Conservation (phyloP, 108 stramenopile genomes). For the Nitzschia putrida region DNA sequence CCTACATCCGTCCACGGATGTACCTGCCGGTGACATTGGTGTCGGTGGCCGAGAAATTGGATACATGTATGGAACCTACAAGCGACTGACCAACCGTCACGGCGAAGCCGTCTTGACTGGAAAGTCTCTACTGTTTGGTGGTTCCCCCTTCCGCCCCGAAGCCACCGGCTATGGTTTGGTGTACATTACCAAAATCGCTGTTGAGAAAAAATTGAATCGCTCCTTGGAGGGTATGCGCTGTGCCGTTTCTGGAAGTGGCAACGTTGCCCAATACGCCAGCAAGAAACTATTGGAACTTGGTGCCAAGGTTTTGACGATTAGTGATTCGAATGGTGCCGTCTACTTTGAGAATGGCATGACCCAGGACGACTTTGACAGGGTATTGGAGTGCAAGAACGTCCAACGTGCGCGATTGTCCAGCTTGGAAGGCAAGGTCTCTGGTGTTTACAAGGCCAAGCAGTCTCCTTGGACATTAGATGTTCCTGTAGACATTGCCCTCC, state of each 20-base stretch:
- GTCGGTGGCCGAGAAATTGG: conserved; percentile 84
- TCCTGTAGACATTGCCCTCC: conserved; percentile 64
- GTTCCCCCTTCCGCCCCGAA: conserved; percentile 68
- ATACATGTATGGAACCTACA: conserved; percentile 83
- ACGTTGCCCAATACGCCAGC: conserved; percentile 71
- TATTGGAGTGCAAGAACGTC: conserved; percentile 60
- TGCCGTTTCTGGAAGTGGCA: conserved; percentile 72
- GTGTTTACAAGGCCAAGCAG: conserved; percentile 41
- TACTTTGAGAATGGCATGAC: conserved; percentile 71
- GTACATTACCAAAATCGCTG: conserved; percentile 69
- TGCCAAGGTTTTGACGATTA: conserved; percentile 84
- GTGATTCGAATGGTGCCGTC: conserved; percentile 81
- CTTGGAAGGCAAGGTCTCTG: conserved; percentile 38
- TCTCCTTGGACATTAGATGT: conserved; percentile 56
- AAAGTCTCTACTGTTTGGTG: conserved; percentile 65
- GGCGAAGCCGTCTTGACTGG: conserved; percentile 79
- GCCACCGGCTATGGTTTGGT: conserved; percentile 79
- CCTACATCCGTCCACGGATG: conserved; percentile 74
- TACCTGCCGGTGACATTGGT: conserved; percentile 88
- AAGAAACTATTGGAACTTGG: conserved; percentile 64
- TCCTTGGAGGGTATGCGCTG: conserved; percentile 57
- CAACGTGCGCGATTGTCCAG: conserved; percentile 54
- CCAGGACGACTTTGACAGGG: conserved; percentile 45
- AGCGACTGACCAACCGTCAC: conserved; percentile 64
- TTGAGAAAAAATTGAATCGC: conserved; percentile 51